phyloP scores from a whole-genome alignment of 257 asterid species.

The Coffea canephora region DNA sequence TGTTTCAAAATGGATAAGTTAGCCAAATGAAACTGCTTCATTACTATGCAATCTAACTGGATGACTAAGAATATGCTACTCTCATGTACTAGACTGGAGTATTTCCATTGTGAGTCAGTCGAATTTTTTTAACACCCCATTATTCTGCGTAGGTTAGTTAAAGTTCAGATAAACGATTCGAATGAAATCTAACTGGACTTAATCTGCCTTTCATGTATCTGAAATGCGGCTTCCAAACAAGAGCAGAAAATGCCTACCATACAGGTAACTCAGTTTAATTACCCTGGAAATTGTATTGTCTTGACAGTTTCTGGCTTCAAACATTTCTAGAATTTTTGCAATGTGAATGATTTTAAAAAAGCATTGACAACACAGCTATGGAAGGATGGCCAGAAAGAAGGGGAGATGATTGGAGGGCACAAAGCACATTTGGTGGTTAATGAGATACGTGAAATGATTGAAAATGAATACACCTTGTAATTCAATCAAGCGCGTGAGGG shows the following conservation, averaged over 20 bases:
- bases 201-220: constrained; percentile 41
- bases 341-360: neutral
- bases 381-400: constrained; percentile 77
- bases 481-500: neutral
- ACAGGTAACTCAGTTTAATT: constrained; percentile 51
- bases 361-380: constrained; percentile 56
- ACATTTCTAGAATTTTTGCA: neutral
- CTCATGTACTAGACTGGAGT: neutral
- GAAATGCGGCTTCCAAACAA: constrained; percentile 23
- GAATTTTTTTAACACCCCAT: neutral
- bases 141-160: constrained; percentile 12
- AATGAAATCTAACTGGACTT: constrained; percentile 19
- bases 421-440: constrained; percentile 75
- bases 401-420: constrained; percentile 87
- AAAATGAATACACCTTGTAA: constrained; percentile 46
- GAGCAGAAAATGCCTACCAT: constrained; percentile 95
- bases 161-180: neutral
- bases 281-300: neutral
- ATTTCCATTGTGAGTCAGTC: constrained; percentile 6
- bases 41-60: too few relatives aligned
- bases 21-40: neutral
- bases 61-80: neutral
- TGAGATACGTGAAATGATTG: constrained; percentile 80
- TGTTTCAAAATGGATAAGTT: neutral
- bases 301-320: neutral